Conservation (phyloP, 345 rosid genomes). For the Syzygium aromaticum region DNA sequence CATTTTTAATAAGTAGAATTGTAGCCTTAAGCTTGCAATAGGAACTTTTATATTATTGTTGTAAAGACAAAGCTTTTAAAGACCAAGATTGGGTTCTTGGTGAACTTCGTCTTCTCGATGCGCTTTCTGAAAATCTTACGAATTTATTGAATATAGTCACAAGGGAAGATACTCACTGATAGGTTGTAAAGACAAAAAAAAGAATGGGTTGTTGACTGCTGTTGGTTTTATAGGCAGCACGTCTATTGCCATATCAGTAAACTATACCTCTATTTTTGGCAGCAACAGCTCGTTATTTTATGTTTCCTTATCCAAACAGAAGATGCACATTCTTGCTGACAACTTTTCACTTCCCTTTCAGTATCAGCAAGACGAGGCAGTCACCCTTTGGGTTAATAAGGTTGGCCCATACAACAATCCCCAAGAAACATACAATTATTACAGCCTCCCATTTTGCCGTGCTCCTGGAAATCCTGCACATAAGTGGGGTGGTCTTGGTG, state of each 20-base stretch:
- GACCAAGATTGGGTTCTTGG: not conserved
- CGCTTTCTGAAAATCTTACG: not conserved
- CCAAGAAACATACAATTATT: slow-evolving; percentile 97
- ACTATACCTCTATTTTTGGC: not conserved
- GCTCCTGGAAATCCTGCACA: slow-evolving; percentile 54
- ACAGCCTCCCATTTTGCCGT: slow-evolving; percentile 96
- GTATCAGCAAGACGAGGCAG: slow-evolving; percentile 76
- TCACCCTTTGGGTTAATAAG: slow-evolving; percentile 96
- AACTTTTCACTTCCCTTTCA: slow-evolving; percentile 20
- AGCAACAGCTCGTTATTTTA: not conserved
- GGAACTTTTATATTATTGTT: not conserved
- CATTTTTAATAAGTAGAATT: not conserved
- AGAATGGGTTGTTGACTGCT: not conserved
- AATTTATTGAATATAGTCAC: not conserved
- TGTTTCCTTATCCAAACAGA: not conserved
- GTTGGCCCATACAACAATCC: slow-evolving; percentile 99
- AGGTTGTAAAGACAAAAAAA: not conserved
- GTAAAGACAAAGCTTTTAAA: not conserved
- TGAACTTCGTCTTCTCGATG: not conserved
- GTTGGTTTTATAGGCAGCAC: not conserved
- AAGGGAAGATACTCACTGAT: not conserved
- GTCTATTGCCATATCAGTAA: not conserved
- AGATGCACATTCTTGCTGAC: not conserved
- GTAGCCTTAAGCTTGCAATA: not conserved
- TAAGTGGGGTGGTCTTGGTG: slow-evolving; percentile 99